A percentile compares a stretch with the other conserved stretches of the same genome.
phyloP scores from a whole-genome alignment of 2,329 filamentous ascomycete species.

The Tolypocladium album region DNA sequence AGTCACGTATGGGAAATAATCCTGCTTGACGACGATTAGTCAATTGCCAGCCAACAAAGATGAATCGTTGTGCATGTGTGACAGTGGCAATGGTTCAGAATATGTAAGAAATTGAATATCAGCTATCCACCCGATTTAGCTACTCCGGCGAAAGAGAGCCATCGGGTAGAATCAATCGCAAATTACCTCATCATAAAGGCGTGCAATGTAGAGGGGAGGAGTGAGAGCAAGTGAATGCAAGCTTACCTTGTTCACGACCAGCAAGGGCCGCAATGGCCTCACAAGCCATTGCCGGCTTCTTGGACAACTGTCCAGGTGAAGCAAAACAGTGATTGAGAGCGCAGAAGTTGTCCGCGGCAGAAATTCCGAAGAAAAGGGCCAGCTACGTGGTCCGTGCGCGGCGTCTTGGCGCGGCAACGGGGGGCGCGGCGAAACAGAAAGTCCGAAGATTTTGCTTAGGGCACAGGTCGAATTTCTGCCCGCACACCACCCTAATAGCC shows the following conservation, averaged over 20 bases:
- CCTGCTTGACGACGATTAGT: constrained; percentile 1
- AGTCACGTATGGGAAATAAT: constrained; percentile 7
- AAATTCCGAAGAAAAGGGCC: constrained; percentile 1
- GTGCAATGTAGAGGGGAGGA: constrained; percentile 2
- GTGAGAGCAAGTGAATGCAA: constrained; percentile 1
- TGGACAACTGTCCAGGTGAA: neutral
- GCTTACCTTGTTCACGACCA: constrained; percentile 17
- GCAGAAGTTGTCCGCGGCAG: neutral
- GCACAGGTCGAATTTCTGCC: constrained; percentile 29
- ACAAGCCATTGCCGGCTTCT: neutral
- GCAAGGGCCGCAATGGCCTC: neutral
- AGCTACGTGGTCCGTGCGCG: constrained; percentile 6
- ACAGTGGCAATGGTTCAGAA: constrained; percentile 53
- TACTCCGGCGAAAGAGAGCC: constrained; percentile 82
- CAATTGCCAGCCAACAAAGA: neutral
- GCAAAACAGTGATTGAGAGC: neutral
- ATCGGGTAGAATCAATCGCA: constrained; percentile 89
- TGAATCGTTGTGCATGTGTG: constrained; percentile 6
- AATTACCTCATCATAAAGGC: constrained; percentile 83
- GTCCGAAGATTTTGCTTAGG: constrained; percentile 27
- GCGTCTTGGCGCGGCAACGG: neutral
- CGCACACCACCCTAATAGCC: constrained; percentile 27
- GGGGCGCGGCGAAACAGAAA: constrained; percentile 15
- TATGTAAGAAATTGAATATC: constrained; percentile 99
- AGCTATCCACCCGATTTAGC: constrained; percentile 66